These are phyloP conservation scores for Talaromyces sp. DNA, from an alignment of 2,329 filamentous ascomycete species.

Conservation along the genomic window DNA sequence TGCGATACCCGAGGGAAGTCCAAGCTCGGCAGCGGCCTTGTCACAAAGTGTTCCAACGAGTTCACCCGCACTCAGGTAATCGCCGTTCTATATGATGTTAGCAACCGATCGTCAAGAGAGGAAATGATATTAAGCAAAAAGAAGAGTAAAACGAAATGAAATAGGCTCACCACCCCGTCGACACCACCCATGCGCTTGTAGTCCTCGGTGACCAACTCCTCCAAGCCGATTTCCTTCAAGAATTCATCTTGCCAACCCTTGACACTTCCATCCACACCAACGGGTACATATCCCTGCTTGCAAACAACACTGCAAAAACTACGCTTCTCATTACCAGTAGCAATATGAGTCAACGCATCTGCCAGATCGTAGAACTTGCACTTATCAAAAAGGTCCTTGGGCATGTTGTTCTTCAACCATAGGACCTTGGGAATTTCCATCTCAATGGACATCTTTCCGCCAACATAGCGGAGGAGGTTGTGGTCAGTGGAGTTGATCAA, in stretches of 20 bases:
- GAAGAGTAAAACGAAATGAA: slow-evolving; percentile 24
- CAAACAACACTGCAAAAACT: slow-evolving; percentile 96
- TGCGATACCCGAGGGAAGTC: slow-evolving; percentile 80
- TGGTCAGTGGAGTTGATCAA: slow-evolving; percentile 91
- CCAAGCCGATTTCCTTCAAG: slow-evolving; percentile 78
- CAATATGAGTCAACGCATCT: slow-evolving; percentile 90
- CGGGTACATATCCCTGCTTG: slow-evolving; percentile 93
- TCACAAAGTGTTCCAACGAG: slow-evolving; percentile 81
- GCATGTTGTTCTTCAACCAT: slow-evolving; percentile 99
- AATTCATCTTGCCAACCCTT: slow-evolving; percentile 99
- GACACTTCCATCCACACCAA: slow-evolving; percentile 94
- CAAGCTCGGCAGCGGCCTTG: slow-evolving; percentile 77
- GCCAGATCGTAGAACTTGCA: slow-evolving; percentile 97
- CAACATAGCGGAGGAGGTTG: slow-evolving; percentile 91
- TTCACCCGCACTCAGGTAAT: slow-evolving; percentile 88
- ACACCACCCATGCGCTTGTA: slow-evolving; percentile 94
- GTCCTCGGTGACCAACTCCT: slow-evolving; percentile 76
- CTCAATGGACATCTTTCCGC: slow-evolving; percentile 97
- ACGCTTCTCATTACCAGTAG: slow-evolving; percentile 84
- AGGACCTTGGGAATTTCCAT: slow-evolving; percentile 99
- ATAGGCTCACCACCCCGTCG: slow-evolving; percentile 79
- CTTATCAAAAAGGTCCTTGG: slow-evolving; percentile 78
- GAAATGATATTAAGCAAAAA: slow-evolving; percentile 13
- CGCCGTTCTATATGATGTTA: slow-evolving; percentile 66
- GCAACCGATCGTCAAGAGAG: slow-evolving; percentile 19